Evolutionary conservation across 2,329 filamentous ascomycete genomes (phyloP), one percentile per base, ranked within the genome.

Genomic region (Scytalidium sp.): DNA sequence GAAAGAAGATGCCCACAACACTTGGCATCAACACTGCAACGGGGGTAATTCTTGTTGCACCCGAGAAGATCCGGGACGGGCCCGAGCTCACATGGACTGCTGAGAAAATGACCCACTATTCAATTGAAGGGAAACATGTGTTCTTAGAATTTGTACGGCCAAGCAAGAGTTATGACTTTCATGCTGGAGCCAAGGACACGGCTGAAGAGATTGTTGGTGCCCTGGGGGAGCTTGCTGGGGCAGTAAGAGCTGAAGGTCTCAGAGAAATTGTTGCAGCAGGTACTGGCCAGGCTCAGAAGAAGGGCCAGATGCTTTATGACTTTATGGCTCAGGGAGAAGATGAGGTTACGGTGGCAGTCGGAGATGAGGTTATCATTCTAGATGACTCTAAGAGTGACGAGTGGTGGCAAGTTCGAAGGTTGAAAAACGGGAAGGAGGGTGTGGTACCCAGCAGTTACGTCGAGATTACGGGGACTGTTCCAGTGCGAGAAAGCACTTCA

Each of bases 1-100:
- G 89, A 63, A 96, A 96, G 76, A 97, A 97, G 73, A 94, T 97
- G 89, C 91, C 93, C 1, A 96, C 91, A n/a, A 96, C 90, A 0
- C 70, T 97, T 32, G 93, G 93, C n/a, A 87, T 97, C 63, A 97
- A 97, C 65, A 76, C 94, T 49, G 85, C 87, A 43, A 95, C 90
- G 15, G 92, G 92, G 36, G 82, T 87, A 25, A 95, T 99, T 58
- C 84, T 96, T 70, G 90, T 99, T 60, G 88, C 91, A 0, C 92
- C 93, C 0, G 93, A 95, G 65, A 90, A 88, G 65, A 78, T 84
- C 45, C 80, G 84, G 54, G 90, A 97, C 66, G 92, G 90, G 1
- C 87, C 88, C 3, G 85, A 89, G 52, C 86, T 95, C 64, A 92
- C 96, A 69, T 99, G 94, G 94, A 87, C 86, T 1, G 93, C 91